phyloP scores from a whole-genome alignment of 768 basidiomycete genomes.

The Cantharellus cinnabarinus region DNA sequence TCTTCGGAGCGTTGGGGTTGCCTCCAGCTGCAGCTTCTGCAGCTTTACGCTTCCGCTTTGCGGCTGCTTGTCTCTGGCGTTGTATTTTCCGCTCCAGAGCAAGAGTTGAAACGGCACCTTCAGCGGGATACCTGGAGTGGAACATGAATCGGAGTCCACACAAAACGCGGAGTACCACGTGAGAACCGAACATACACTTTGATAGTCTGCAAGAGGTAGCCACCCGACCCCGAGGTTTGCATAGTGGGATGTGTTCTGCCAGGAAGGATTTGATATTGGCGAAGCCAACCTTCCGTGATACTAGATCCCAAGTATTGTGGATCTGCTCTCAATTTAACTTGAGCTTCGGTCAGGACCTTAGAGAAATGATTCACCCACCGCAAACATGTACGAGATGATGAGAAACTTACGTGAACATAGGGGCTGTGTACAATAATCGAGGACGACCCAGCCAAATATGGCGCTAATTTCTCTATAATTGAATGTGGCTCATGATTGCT shows the following conservation, averaged over 20 bases:
- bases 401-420: slow-evolving; percentile 39
- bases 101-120: neutral
- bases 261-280: slow-evolving; percentile 88
- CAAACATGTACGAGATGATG: neutral
- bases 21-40: too few species aligned
- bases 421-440: slow-evolving; percentile 77
- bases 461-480: slow-evolving; percentile 48
- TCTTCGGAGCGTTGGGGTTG: too few species aligned
- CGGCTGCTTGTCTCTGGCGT: neutral
- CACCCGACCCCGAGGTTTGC: slow-evolving; percentile 75
- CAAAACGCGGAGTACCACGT: neutral
- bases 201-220: slow-evolving; percentile 67
- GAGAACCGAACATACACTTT: slow-evolving; percentile 37
- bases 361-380: slow-evolving; percentile 2
- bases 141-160: neutral
- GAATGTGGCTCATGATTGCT: slow-evolving; percentile 73
- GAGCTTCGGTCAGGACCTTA: slow-evolving; percentile 58
- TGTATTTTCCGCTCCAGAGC: neutral
- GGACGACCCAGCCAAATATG: slow-evolving; percentile 69
- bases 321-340: slow-evolving; percentile 42
- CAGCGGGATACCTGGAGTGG: neutral
- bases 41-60: neutral
- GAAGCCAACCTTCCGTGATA: slow-evolving; percentile 70
- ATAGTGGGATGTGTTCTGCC: slow-evolving; percentile 92
- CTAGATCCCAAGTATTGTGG: slow-evolving; percentile 56